These are phyloP conservation scores for Globisporangium nagaii DNA, from an alignment of 352 stramenopile species.

Conservation along the genomic window DNA sequence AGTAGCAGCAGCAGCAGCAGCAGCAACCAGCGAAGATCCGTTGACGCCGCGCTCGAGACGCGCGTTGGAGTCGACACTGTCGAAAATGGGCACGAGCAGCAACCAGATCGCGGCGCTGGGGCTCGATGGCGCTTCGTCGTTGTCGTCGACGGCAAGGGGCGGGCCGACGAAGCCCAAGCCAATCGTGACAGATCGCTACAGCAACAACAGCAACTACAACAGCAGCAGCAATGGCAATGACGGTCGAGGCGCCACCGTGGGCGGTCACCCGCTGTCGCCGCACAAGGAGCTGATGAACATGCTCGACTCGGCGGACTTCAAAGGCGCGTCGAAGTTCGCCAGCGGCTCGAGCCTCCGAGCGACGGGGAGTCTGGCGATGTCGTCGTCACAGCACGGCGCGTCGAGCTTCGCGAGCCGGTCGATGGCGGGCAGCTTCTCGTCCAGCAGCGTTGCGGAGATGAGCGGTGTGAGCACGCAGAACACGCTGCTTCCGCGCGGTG, in stretches of 20 bases:
- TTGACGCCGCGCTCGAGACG: constrained; percentile 41
- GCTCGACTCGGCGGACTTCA: constrained; percentile 45
- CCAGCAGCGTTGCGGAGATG: background rate
- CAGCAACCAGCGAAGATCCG: constrained; percentile 28
- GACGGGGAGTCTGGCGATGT: constrained; percentile 9
- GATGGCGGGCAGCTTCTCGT: background rate
- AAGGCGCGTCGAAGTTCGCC: constrained; percentile 5
- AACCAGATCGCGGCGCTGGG: constrained; percentile 2
- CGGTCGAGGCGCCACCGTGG: background rate
- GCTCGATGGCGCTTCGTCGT: constrained; percentile 13
- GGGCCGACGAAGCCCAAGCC: background rate
- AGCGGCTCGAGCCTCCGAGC: constrained; percentile 4
- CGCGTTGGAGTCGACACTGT: constrained; percentile 42
- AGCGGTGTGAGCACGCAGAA: constrained; percentile 5
- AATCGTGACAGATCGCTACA: constrained; percentile 12
- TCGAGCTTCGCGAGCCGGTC: constrained; percentile 22
- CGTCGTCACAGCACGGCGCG: constrained; percentile 1
- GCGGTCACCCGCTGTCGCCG: constrained; percentile 37
- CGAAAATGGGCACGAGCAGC: constrained; percentile 16
- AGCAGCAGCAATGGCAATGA: constrained; percentile 1
- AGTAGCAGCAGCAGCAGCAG: constrained; percentile 17
- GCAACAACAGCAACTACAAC: constrained; percentile 21
- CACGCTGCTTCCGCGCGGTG: background rate
- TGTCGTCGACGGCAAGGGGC: background rate
- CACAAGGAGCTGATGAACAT: constrained; percentile 56